Percentiles rank a stretch among this genome's conserved stretches.
Conservation (phyloP, 306 rosid genomes). For the Ormosia semicastrata region DNA sequence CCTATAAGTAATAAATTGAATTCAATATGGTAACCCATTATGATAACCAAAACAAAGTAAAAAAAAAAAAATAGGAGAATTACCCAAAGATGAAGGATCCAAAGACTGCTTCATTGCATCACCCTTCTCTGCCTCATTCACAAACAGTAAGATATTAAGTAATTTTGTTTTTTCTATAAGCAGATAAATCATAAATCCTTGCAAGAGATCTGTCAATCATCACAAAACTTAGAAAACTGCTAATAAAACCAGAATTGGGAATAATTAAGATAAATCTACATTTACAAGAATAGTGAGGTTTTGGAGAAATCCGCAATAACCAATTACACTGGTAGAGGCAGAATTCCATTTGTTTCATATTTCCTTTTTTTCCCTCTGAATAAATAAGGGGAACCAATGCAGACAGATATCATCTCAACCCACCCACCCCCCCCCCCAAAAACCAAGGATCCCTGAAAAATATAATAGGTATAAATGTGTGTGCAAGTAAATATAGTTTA, state of each 20-base stretch:
- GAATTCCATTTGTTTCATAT: not conserved
- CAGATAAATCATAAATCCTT: constrained; percentile 13
- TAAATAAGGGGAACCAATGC: not conserved
- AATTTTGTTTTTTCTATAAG: not conserved
- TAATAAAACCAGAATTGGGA: not conserved
- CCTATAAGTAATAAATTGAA: constrained; percentile 37
- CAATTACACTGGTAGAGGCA: not conserved
- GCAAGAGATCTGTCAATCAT: not conserved
- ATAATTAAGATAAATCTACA: not conserved
- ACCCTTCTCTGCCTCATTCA: constrained; percentile 38
- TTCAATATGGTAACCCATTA: constrained; percentile 1
- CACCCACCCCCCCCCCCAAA: not conserved
- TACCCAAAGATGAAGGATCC: constrained; percentile 57
- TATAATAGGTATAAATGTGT: not conserved
- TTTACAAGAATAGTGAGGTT: constrained; percentile 3
- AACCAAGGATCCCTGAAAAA: not conserved
- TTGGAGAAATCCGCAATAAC: not conserved
- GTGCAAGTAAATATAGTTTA: not conserved
- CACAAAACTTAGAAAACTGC: constrained; percentile 8
- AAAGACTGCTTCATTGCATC: constrained; percentile 66
- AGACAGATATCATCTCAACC: not conserved
- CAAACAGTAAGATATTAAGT: constrained; percentile 6
- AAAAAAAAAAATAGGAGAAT: not conserved
- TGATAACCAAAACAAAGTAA: constrained; percentile 9
- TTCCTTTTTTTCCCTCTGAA: not conserved